Conservation (phyloP, 345 rosid species). For the Populus deltoides region DNA sequence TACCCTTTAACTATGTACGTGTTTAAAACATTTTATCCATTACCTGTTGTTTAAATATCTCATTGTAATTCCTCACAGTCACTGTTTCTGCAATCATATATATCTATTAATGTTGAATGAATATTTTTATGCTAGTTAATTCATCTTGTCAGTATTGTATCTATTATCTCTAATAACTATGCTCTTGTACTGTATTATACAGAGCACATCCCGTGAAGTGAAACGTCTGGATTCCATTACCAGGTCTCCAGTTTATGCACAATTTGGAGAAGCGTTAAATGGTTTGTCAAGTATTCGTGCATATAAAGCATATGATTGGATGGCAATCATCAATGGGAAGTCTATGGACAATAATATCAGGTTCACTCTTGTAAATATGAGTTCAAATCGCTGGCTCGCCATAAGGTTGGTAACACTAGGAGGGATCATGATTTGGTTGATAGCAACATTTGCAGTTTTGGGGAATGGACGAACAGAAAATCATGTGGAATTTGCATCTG, state of each 20-base stretch:
- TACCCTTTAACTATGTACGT: neutral
- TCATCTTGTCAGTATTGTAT: neutral
- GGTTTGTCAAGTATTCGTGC: constrained; percentile 49
- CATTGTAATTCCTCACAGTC: neutral
- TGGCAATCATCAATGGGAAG: constrained; percentile 61
- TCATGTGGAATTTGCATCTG: constrained; percentile 29
- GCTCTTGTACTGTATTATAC: constrained; percentile 4
- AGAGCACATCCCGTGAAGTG: constrained; percentile 50
- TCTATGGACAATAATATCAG: constrained; percentile 34
- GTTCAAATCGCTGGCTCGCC: constrained; percentile 57
- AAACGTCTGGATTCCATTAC: constrained; percentile 37
- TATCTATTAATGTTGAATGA: neutral
- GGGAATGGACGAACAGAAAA: constrained; percentile 28
- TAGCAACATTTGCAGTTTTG: constrained; percentile 29
- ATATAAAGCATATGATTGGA: constrained; percentile 90
- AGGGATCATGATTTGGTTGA: constrained; percentile 97
- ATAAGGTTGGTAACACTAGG: constrained; percentile 88
- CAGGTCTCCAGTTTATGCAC: constrained; percentile 35
- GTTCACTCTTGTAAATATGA: constrained; percentile 29
- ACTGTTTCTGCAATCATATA: neutral
- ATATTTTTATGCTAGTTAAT: neutral
- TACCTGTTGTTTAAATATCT: neutral
- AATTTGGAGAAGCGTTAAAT: constrained; percentile 34
- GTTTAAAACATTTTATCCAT: neutral
- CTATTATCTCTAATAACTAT: neutral